phyloP scores from a whole-genome alignment of 1,139 yeast species.

The Kurtzmaniella natalensis region DNA sequence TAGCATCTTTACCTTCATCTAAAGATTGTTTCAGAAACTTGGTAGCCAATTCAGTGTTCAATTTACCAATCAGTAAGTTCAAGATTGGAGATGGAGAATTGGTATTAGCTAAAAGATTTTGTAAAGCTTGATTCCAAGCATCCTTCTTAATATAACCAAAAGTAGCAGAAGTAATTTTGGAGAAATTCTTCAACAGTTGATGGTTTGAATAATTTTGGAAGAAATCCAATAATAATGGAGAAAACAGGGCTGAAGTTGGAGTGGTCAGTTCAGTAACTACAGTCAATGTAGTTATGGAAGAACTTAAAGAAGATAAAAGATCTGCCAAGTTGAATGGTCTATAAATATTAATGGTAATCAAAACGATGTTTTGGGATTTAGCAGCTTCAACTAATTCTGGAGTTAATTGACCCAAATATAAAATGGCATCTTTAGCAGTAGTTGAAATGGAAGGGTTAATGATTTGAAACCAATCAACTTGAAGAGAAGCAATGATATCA shows the following conservation, averaged over 20 bases:
- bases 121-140: constrained; percentile 43
- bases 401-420: constrained; percentile 58
- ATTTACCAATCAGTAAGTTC: constrained; percentile 57
- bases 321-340: constrained; percentile 62
- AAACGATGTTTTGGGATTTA: constrained; percentile 38
- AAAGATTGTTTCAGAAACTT: constrained; percentile 23
- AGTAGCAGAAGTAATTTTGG: constrained; percentile 56
- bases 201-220: constrained; percentile 53
- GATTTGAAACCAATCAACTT: constrained; percentile 27
- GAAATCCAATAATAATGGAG: constrained; percentile 66
- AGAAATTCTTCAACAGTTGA: constrained; percentile 44
- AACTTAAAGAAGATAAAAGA: constrained; percentile 52
- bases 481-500: constrained; percentile 24
- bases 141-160: constrained; percentile 45
- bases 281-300: constrained; percentile 53
- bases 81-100: constrained; percentile 54
- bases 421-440: constrained; percentile 46
- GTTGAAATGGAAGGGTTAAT: constrained; percentile 20
- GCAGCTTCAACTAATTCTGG: constrained; percentile 42
- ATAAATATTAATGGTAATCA: constrained; percentile 59
- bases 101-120: constrained; percentile 51
- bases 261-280: constrained; percentile 58
- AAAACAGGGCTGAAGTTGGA: constrained; percentile 48
- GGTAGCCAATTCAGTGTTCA: constrained; percentile 25
- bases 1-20: constrained; percentile 27